Conservation (phyloP, 441 rosid genomes). For the California macrophylla region DNA sequence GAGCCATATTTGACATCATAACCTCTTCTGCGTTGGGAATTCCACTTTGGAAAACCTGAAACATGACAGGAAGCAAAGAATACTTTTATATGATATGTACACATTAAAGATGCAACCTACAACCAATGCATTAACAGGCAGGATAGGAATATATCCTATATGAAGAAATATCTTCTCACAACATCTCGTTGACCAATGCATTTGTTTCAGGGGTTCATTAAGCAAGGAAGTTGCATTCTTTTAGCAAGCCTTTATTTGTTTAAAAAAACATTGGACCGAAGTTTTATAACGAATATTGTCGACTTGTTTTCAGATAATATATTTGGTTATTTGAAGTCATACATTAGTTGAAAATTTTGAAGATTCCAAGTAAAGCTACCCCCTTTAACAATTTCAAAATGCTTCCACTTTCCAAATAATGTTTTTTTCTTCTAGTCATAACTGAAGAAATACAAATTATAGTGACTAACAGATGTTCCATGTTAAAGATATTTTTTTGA, state of each 20-base stretch:
- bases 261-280: not conserved
- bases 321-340: not conserved
- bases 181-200: not conserved
- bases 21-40: conserved; percentile 47
- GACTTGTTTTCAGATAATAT: not conserved
- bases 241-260: not conserved
- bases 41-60: conserved; percentile 73
- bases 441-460: not conserved
- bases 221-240: conserved; percentile 1
- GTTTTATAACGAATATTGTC: not conserved
- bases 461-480: not conserved
- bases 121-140: conserved; percentile 8
- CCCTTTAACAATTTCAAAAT: not conserved
- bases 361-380: not conserved
- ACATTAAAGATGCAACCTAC: not conserved
- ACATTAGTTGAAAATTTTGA: not conserved
- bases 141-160: conserved; percentile 8
- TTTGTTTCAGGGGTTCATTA: conserved; percentile 3
- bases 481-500: not conserved
- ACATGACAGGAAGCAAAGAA: conserved; percentile 13
- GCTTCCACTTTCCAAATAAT: not conserved
- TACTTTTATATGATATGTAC: conserved; percentile 1
- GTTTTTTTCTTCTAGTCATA: not conserved
- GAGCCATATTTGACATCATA: conserved; percentile 73
- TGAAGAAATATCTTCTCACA: conserved; percentile 10